These are phyloP conservation scores for Phanerochaete carnosa DNA, from an alignment of 768 basidiomycete species.

Conservation along the genomic window DNA sequence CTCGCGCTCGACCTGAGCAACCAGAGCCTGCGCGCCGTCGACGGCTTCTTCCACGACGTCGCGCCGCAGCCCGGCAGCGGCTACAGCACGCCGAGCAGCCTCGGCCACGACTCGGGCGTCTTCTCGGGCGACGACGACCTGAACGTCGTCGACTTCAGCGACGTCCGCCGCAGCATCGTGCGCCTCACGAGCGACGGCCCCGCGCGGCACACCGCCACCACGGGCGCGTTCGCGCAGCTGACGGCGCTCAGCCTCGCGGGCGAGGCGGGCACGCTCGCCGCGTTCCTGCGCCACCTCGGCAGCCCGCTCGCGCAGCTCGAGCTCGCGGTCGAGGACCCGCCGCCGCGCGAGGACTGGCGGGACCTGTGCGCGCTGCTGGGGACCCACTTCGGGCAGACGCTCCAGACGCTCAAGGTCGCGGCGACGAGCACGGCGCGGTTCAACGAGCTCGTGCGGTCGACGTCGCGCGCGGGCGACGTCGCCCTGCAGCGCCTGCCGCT, in stretches of 20 bases:
- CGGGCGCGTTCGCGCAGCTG: constrained; percentile 57
- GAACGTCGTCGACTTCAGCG: constrained; percentile 65
- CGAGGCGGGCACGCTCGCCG: constrained; percentile 63
- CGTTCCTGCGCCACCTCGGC: constrained; percentile 68
- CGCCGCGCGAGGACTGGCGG: constrained; percentile 71
- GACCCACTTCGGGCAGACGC: constrained; percentile 55
- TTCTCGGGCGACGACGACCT: constrained; percentile 73
- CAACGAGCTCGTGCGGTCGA: constrained; percentile 76
- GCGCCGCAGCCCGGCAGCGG: constrained; percentile 50
- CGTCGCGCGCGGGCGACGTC: constrained; percentile 58
- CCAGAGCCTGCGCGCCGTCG: constrained; percentile 64
- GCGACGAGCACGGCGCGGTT: constrained; percentile 76
- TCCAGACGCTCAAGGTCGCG: constrained; percentile 58
- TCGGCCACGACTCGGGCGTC: constrained; percentile 72
- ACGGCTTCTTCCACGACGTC: constrained; percentile 77
- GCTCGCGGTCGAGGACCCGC: constrained; percentile 77
- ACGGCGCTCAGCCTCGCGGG: constrained; percentile 66
- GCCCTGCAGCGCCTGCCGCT: constrained; percentile 60
- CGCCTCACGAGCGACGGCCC: constrained; percentile 60
- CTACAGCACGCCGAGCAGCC: constrained; percentile 65
- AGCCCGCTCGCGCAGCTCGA: constrained; percentile 67
- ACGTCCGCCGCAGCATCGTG: constrained; percentile 67
- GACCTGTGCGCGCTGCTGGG: constrained; percentile 62
- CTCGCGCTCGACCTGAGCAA: constrained; percentile 73
- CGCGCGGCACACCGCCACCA: constrained; percentile 34